A percentile compares a stretch with the other conserved stretches of the same genome.
Evolutionary conservation across 495 filamentous ascomycete genomes (phyloP).

Genomic region (Daldinia concentrica): DNA sequence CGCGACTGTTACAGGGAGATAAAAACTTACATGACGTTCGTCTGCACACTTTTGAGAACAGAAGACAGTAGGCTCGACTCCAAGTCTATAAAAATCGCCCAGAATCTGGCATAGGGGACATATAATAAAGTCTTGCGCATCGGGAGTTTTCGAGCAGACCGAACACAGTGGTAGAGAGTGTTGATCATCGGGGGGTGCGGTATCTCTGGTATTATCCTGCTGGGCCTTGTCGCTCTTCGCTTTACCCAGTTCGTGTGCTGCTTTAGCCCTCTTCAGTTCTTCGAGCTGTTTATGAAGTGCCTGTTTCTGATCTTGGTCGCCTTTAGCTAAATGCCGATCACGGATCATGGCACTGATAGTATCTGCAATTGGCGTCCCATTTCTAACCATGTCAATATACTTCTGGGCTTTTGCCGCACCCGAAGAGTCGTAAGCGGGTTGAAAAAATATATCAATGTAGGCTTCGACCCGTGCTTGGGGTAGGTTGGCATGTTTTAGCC

Average conservation of each 20-base stretch:
- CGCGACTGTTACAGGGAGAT: not conserved
- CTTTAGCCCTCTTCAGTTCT: slow-evolving; percentile 54
- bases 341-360: slow-evolving; percentile 50
- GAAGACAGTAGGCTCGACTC: slow-evolving; percentile 48
- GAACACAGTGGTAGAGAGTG: slow-evolving; percentile 51
- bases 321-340: slow-evolving; percentile 47
- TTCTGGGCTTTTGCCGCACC: slow-evolving; percentile 43
- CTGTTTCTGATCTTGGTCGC: slow-evolving; percentile 48
- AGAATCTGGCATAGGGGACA: slow-evolving; percentile 56
- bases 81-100: slow-evolving; percentile 37
- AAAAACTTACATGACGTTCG: slow-evolving; percentile 52
- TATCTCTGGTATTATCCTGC: slow-evolving; percentile 45
- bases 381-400: slow-evolving; percentile 53
- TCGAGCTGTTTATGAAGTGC: slow-evolving; percentile 50
- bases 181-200: slow-evolving; percentile 39
- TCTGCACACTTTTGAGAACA: slow-evolving; percentile 56
- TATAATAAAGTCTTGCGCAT: slow-evolving; percentile 44
- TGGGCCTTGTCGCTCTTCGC: slow-evolving; percentile 47
- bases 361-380: slow-evolving; percentile 49
- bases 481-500: slow-evolving; percentile 35
- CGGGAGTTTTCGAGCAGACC: slow-evolving; percentile 46
- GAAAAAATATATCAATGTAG: slow-evolving; percentile 51
- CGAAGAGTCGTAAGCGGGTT: slow-evolving; percentile 32
- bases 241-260: slow-evolving; percentile 55
- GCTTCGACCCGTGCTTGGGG: slow-evolving; percentile 42